Conservation (phyloP, 352 stramenopile species). For the Halophytophthora batemanensis region DNA sequence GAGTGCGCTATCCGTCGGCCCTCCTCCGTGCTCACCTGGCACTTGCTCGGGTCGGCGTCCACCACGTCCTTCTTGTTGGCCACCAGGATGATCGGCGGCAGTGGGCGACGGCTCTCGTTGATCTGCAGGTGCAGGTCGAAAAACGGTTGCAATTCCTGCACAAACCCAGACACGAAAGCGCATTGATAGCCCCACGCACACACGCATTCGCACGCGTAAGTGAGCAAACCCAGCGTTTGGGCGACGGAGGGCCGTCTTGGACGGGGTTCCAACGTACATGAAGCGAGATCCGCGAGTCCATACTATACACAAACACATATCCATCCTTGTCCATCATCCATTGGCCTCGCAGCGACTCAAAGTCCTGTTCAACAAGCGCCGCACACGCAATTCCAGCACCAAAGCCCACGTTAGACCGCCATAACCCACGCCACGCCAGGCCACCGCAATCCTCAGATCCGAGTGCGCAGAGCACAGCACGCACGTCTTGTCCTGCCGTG, state of each 20-base stretch:
- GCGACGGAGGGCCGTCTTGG: neutral
- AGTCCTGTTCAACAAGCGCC: conserved; percentile 42
- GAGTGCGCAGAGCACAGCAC: conserved; percentile 5
- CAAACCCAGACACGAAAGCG: conserved; percentile 1
- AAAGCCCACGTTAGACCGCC: neutral
- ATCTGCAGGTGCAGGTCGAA: conserved; percentile 88
- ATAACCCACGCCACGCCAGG: too few species aligned
- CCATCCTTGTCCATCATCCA: conserved; percentile 92
- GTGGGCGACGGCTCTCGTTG: conserved; percentile 74
- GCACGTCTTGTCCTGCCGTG: conserved; percentile 85
- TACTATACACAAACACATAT: conserved; percentile 91
- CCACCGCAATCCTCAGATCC: too few species aligned
- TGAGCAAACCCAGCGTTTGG: conserved; percentile 1
- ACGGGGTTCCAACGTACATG: conserved; percentile 40
- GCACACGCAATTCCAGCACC: conserved; percentile 1
- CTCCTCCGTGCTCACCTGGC: conserved; percentile 84
- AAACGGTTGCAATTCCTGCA: conserved; percentile 82
- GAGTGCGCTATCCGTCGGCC: conserved; percentile 78
- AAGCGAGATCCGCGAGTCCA: conserved; percentile 85
- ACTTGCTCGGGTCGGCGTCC: conserved; percentile 75
- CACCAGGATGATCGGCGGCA: conserved; percentile 85
- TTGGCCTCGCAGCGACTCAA: conserved; percentile 83
- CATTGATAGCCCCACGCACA: too few species aligned
- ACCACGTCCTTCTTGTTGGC: conserved; percentile 90
- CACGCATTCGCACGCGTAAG: too few species aligned